Percentiles rank a stretch among this genome's conserved stretches.
These are phyloP conservation scores for Candida anglica DNA, from an alignment of 805 yeast species.

Conservation along the genomic window DNA sequence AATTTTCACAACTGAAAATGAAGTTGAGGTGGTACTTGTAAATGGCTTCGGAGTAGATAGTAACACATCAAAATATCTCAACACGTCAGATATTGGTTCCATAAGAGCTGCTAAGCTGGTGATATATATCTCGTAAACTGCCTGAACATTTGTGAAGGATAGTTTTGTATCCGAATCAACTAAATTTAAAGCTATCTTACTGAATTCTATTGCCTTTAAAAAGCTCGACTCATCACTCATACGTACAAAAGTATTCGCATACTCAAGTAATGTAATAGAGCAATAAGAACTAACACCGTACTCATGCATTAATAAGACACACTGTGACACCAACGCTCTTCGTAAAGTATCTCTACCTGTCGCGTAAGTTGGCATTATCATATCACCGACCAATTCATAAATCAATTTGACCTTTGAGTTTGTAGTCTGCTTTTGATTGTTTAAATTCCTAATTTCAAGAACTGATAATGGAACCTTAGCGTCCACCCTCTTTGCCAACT, in stretches of 20 bases:
- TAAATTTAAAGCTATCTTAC: conserved; percentile 35
- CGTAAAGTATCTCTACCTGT: conserved; percentile 21
- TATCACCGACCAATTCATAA: conserved; percentile 38
- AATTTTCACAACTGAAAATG: conserved; percentile 9
- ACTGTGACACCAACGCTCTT: conserved; percentile 25
- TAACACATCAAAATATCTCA: conserved; percentile 20
- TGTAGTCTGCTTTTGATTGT: conserved; percentile 14
- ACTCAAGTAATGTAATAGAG: conserved; percentile 34
- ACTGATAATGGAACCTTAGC: conserved; percentile 35
- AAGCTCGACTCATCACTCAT: conserved; percentile 25
- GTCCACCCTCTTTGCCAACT: conserved; percentile 15
- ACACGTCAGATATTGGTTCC: conserved; percentile 34
- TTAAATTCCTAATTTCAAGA: conserved; percentile 31
- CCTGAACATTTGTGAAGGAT: conserved; percentile 30
- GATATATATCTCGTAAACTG: conserved; percentile 40
- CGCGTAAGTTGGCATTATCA: conserved; percentile 30
- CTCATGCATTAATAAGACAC: conserved; percentile 30
- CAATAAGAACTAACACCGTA: conserved; percentile 38
- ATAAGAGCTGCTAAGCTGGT: conserved; percentile 37
- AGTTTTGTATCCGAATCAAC: conserved; percentile 29
- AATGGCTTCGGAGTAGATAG: conserved; percentile 11
- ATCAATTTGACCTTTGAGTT: conserved; percentile 25
- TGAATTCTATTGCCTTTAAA: conserved; percentile 36
- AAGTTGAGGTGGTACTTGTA: conserved; percentile 4
- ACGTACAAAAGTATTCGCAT: conserved; percentile 30